Conservation (phyloP, 306 rosid species). For the Vachellia collinsii region DNA sequence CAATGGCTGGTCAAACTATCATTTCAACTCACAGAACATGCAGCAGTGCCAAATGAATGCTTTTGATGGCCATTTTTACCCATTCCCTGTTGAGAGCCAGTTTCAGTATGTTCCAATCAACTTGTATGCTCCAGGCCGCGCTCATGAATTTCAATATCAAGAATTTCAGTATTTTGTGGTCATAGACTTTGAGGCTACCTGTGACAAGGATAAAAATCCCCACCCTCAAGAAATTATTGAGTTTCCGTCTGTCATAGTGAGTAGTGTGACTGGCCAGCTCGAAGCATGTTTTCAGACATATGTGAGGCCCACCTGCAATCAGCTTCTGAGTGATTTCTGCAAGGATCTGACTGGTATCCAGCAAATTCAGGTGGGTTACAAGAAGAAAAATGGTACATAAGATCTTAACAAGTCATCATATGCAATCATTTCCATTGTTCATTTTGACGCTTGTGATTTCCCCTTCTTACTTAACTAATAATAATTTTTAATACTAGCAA, state of each 20-base stretch:
- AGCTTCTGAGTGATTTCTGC: slow-evolving; percentile 82
- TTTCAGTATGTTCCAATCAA: slow-evolving; percentile 63
- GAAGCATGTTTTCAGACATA: slow-evolving; percentile 94
- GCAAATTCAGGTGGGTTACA: slow-evolving; percentile 81
- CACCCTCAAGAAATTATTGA: slow-evolving; percentile 95
- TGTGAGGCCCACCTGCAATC: slow-evolving; percentile 90
- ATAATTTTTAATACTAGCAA: not conserved
- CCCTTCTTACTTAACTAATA: not conserved
- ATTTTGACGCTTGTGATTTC: slow-evolving; percentile 1
- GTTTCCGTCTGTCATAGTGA: slow-evolving; percentile 95
- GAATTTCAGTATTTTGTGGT: slow-evolving; percentile 96
- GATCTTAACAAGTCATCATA: slow-evolving; percentile 2
- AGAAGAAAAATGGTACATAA: slow-evolving; percentile 26
- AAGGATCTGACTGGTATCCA: slow-evolving; percentile 92
- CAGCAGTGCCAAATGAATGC: slow-evolving; percentile 77
- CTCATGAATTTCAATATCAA: slow-evolving; percentile 65
- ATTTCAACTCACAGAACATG: slow-evolving; percentile 69
- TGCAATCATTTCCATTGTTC: slow-evolving; percentile 11
- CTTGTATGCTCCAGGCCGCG: slow-evolving; percentile 64
- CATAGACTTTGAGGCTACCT: slow-evolving; percentile 96
- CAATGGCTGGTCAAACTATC: slow-evolving; percentile 67
- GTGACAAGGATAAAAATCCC: slow-evolving; percentile 84
- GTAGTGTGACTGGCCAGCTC: slow-evolving; percentile 84
- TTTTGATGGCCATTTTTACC: slow-evolving; percentile 70
- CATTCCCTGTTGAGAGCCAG: slow-evolving; percentile 62